A percentile compares a stretch with the other conserved stretches of the same genome.
Evolutionary conservation across 805 yeast genomes (phyloP).

Genomic region (Lachancea quebecensis): DNA sequence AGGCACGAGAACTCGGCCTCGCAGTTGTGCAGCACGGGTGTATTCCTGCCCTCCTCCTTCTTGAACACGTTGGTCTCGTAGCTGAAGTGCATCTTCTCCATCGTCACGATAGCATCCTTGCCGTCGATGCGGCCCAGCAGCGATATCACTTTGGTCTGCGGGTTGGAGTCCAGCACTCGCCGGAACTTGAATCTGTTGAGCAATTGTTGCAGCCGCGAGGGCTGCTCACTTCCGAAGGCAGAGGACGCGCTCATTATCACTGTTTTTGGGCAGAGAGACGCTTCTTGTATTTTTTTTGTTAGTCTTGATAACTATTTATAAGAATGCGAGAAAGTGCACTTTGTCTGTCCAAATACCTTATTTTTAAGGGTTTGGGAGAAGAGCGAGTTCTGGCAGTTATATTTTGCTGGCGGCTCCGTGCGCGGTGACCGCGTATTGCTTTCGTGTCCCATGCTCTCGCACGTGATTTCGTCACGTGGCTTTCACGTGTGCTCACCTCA

Average conservation of each 20-base stretch:
- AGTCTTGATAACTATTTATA: background rate
- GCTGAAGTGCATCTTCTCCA: constrained; percentile 67
- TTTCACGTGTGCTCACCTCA: constrained; percentile 30
- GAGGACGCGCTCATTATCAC: background rate
- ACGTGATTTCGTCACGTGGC: too few species aligned
- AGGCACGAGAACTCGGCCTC: constrained; percentile 27
- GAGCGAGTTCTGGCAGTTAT: too few species aligned
- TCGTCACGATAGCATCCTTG: constrained; percentile 57
- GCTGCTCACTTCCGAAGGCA: background rate
- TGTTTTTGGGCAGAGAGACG: background rate
- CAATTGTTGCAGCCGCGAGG: constrained; percentile 13
- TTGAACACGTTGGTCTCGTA: constrained; percentile 22
- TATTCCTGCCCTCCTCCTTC: constrained; percentile 9
- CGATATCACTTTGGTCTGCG: constrained; percentile 59
- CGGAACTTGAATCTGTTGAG: constrained; percentile 39
- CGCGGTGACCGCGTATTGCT: too few species aligned
- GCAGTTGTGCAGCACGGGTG: constrained; percentile 22
- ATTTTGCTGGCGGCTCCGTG: too few species aligned
- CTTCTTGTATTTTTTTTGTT: too few species aligned
- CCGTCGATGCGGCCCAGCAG: constrained; percentile 60
- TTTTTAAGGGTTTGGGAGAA: too few species aligned
- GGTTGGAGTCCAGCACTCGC: constrained; percentile 48
- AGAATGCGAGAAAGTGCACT: background rate
- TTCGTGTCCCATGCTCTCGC: too few species aligned
- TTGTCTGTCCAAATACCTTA: background rate